A percentile compares a stretch with the other conserved stretches of the same genome.
Evolutionary conservation across 305 asterid species (phyloP).

Genomic region (Fraxinus sp.): DNA sequence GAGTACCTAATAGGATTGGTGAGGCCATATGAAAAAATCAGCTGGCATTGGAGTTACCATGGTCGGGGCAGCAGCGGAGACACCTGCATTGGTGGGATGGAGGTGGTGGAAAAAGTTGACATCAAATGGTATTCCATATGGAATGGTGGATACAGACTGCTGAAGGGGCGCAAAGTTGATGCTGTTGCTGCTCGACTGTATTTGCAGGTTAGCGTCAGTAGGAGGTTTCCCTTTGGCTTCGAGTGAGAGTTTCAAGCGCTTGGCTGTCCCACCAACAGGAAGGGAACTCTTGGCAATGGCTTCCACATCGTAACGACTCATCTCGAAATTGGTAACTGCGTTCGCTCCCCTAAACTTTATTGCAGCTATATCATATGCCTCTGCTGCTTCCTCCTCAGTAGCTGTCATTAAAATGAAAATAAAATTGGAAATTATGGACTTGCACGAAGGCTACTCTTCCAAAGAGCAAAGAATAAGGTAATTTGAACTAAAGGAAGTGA

Average conservation of each 20-base stretch:
- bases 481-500: neutral
- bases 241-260: constrained; percentile 65
- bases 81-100: constrained; percentile 24
- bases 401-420: constrained; percentile 39
- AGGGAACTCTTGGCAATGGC: constrained; percentile 79
- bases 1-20: constrained; percentile 50
- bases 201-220: constrained; percentile 22
- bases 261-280: constrained; percentile 82
- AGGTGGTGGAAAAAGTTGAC: constrained; percentile 57
- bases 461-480: neutral
- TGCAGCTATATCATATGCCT: constrained; percentile 96
- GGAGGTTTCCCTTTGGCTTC: constrained; percentile 52
- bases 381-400: constrained; percentile 99
- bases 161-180: constrained; percentile 44
- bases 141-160: constrained; percentile 50
- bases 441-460: neutral
- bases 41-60: constrained; percentile 44
- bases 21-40: constrained; percentile 79
- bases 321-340: constrained; percentile 92
- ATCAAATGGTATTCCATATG: constrained; percentile 62
- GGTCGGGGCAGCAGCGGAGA: constrained; percentile 27
- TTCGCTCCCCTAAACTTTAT: constrained; percentile 85
- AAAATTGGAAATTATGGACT: neutral
- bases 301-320: constrained; percentile 84
- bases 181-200: constrained; percentile 38